Base-by-base conservation (phyloP, 2,329 filamentous ascomycete species). In the Botrytis fragariae region DNA sequence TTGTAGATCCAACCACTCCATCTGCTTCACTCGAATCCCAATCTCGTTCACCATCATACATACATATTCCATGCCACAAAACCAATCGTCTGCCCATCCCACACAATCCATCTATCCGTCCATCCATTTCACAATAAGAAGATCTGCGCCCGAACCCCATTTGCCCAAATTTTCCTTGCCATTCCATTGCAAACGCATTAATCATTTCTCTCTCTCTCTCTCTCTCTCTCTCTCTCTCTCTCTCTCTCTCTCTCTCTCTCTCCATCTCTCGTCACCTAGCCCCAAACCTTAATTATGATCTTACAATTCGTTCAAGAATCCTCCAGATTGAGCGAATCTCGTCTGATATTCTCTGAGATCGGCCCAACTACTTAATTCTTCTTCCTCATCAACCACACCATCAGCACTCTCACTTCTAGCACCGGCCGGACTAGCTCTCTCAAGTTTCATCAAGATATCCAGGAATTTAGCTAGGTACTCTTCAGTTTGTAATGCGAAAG, bases 261-360 rank as follows among this genome's bases (percentile, higher is more conserved):
- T 42, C 68, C 35, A 51, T 25, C 45, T 12, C 48, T 51, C 25
- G 6, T 29, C n/a, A 18, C 51, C 51, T 14, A 54, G 12, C 57
- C 32, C 25, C n/a, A 25, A 68, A 42, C 8, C 37, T 57, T 18
- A 29, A 29, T 18, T 16, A 16, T 61, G 60, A 44, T 63, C 25
- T 70, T 68, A 72, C 59, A 73, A 37, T 51, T 73, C 67, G 45
- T 64, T 73, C 59, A 78, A 62, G 68, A 90, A 86, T 2, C 89
- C 91, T 2, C 90, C 91, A 51, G 87, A 87, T 72, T 90, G 87
- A 14, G 90, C 88, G 79, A 94, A 93, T 73, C 90, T 89, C 75
- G 91, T 82, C 82, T 97, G 94, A 76, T 93, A 92, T 70, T 95
- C 92, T 74, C 92, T 87, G 76, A 97, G 82, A 80, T 92, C 93